Percentiles rank a stretch among this genome's conserved stretches.
Conservation (phyloP, 2,329 filamentous ascomycete genomes). For the Hypoxylon sp. region DNA sequence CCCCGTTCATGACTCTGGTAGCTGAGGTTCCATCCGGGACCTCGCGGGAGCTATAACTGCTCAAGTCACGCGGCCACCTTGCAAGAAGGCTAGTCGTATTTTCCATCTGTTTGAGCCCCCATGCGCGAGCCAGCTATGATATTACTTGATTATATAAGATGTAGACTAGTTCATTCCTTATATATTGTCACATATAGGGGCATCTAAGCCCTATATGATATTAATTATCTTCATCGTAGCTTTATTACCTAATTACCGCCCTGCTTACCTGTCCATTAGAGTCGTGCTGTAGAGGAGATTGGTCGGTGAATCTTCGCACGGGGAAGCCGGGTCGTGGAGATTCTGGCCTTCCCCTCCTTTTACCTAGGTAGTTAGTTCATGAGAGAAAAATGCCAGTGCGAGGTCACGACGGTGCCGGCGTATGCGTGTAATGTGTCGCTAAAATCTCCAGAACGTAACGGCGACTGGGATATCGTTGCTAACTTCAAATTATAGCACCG, state of each 20-base stretch:
- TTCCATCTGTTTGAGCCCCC: neutral
- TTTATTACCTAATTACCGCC: conserved; percentile 9
- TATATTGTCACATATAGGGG: conserved; percentile 13
- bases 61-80: conserved; percentile 21
- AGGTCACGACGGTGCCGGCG: conserved; percentile 36
- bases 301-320: conserved; percentile 18
- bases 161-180: conserved; percentile 10
- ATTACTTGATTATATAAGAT: conserved; percentile 12
- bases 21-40: conserved; percentile 15
- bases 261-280: neutral
- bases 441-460: conserved; percentile 37
- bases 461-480: conserved; percentile 46
- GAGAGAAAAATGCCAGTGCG: conserved; percentile 27
- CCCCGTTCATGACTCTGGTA: conserved; percentile 24
- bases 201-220: conserved; percentile 4
- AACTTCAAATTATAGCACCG: conserved; percentile 44
- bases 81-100: conserved; percentile 12
- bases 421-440: conserved; percentile 44
- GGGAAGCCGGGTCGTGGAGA: conserved; percentile 31
- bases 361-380: conserved; percentile 19
- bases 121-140: neutral
- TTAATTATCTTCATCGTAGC: conserved; percentile 4
- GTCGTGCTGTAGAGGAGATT: conserved; percentile 9
- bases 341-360: conserved; percentile 14
- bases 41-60: conserved; percentile 25